Percentiles rank a stretch among this genome's conserved stretches.
Evolutionary conservation across 192 early-diverging fungal genomes (phyloP).

Genomic region (Endogone sp.): DNA sequence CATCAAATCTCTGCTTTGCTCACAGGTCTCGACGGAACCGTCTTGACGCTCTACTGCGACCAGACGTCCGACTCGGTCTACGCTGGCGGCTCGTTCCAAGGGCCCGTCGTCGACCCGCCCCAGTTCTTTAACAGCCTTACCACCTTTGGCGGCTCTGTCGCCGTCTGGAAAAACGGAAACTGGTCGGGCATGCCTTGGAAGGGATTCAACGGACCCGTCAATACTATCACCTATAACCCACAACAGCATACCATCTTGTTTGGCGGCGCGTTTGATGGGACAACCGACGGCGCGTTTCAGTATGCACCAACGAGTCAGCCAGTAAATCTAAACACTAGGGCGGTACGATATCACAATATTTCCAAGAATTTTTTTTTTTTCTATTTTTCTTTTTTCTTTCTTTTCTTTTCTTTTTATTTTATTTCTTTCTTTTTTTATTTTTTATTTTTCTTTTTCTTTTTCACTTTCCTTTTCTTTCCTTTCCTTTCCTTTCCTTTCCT

Average conservation of each 20-base stretch:
- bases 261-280: constrained; percentile 64
- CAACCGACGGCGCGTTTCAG: constrained; percentile 56
- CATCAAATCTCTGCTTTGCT: constrained; percentile 7
- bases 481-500: no score
- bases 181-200: constrained; percentile 64
- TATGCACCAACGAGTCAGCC: constrained; percentile 44
- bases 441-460: no score
- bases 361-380: background rate
- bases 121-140: background rate
- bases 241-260: constrained; percentile 53
- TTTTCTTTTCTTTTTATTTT: constrained; percentile 15
- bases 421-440: no score
- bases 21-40: constrained; percentile 26
- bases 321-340: constrained; percentile 37
- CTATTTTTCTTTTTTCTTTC: constrained; percentile 12
- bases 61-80: constrained; percentile 12
- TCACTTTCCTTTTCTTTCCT: no score
- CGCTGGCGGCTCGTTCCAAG: constrained; percentile 24
- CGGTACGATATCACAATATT: constrained; percentile 10
- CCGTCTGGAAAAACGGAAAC: constrained; percentile 14
- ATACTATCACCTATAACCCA: constrained; percentile 44
- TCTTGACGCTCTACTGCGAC: constrained; percentile 27
- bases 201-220: constrained; percentile 65
- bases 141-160: constrained; percentile 8
- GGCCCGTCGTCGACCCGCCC: constrained; percentile 11